Conservation (phyloP, 1,139 yeast genomes). For the Yamadazyma songkhlaensis region DNA sequence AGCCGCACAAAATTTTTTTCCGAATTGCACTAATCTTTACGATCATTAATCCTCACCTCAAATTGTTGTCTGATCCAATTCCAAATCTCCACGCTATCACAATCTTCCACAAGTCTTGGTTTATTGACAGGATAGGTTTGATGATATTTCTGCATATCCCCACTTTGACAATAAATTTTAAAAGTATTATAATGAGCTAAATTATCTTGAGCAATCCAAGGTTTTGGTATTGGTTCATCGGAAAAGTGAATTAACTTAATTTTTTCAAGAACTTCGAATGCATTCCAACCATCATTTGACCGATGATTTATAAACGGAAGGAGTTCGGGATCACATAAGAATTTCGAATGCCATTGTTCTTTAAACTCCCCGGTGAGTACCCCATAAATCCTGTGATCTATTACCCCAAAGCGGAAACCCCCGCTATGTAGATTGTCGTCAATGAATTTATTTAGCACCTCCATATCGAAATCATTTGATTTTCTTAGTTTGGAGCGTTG, state of each 20-base stretch:
- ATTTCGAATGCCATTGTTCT: conserved; percentile 22
- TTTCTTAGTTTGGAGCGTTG: conserved; percentile 20
- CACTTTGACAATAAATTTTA: conserved; percentile 24
- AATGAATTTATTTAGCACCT: conserved; percentile 38
- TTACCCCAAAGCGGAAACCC: conserved; percentile 22
- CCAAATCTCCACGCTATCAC: conserved; percentile 34
- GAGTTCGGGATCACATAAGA: conserved; percentile 31
- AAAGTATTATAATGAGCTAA: conserved; percentile 22
- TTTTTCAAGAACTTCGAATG: conserved; percentile 16
- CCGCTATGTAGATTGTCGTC: conserved; percentile 8
- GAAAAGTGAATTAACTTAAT: conserved; percentile 39
- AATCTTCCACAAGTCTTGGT: conserved; percentile 31
- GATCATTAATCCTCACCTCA: background rate
- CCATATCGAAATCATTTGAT: conserved; percentile 47
- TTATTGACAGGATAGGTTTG: conserved; percentile 22
- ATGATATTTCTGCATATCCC: conserved; percentile 16
- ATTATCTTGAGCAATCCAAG: conserved; percentile 34
- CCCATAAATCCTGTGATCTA: conserved; percentile 48
- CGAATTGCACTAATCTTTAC: conserved; percentile 3
- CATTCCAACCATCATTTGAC: conserved; percentile 28
- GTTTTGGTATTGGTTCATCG: conserved; percentile 48
- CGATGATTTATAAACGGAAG: conserved; percentile 25
- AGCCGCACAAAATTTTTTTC: background rate
- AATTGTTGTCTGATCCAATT: conserved; percentile 19
- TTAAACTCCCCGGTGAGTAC: conserved; percentile 50